Conservation (phyloP, 2,329 filamentous ascomycete species). For the Periconia sp. region DNA sequence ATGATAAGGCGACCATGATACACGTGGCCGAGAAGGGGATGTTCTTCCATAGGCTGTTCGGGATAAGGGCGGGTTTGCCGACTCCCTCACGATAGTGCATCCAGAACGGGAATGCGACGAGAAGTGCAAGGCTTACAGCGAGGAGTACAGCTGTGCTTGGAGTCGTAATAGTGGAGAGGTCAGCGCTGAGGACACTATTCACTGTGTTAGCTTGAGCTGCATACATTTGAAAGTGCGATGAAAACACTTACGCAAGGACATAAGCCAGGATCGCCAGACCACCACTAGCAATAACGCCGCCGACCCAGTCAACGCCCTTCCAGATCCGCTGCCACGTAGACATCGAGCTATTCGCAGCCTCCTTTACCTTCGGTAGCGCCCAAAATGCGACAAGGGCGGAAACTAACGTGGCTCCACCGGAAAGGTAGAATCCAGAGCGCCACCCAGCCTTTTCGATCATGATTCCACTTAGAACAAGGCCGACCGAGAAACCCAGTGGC, state of each 20-base stretch:
- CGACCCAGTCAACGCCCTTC: conserved; percentile 38
- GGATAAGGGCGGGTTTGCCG: conserved; percentile 30
- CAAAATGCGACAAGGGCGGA: conserved; percentile 44
- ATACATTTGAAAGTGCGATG: not conserved
- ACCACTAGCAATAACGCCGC: conserved; percentile 29
- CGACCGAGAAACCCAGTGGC: conserved; percentile 58
- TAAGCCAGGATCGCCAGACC: conserved; percentile 30
- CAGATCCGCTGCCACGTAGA: conserved; percentile 17
- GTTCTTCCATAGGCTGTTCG: conserved; percentile 60
- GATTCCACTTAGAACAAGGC: conserved; percentile 58
- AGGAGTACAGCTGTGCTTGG: conserved; percentile 28
- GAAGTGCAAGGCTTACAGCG: conserved; percentile 26
- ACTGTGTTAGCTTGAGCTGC: conserved; percentile 8
- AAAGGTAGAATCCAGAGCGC: conserved; percentile 51
- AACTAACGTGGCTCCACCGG: conserved; percentile 36
- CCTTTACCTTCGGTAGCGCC: conserved; percentile 27
- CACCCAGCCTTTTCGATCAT: conserved; percentile 6
- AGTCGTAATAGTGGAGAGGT: conserved; percentile 28
- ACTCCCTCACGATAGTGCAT: conserved; percentile 33
- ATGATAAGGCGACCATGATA: conserved; percentile 48
- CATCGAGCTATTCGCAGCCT: not conserved
- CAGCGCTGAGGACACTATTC: conserved; percentile 28
- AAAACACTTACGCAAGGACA: conserved; percentile 28
- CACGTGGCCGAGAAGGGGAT: conserved; percentile 62
- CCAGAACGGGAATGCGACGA: conserved; percentile 36